Evolutionary conservation across 805 yeast species (phyloP).

Genomic region (Lipomyces mesembrius): DNA sequence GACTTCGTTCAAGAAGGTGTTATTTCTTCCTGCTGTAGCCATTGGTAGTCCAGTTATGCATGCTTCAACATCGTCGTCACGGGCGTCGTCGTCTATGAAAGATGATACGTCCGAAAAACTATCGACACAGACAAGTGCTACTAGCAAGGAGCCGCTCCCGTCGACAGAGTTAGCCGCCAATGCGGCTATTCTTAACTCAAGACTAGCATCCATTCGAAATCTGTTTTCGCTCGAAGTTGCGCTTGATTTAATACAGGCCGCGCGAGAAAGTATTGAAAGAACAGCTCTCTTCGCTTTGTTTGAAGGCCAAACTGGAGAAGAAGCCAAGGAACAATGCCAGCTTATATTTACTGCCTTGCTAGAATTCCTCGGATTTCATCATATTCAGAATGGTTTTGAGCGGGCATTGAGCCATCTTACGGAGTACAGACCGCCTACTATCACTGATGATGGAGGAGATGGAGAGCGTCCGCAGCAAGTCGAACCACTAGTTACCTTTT

Average conservation of each 20-base stretch:
- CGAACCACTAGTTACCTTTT: conserved; percentile 83
- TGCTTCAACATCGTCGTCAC: conserved; percentile 16
- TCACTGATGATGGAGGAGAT: conserved; percentile 33
- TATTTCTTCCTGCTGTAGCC: conserved; percentile 46
- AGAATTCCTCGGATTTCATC: conserved; percentile 66
- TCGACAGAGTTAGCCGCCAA: conserved; percentile 77
- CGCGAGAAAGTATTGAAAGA: conserved; percentile 65
- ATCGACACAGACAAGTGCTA: conserved; percentile 2
- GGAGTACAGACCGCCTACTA: conserved; percentile 64
- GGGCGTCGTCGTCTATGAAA: conserved; percentile 16
- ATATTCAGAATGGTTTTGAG: conserved; percentile 81
- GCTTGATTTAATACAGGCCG: conserved; percentile 68
- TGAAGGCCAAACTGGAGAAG: conserved; percentile 44
- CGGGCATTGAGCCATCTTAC: conserved; percentile 74
- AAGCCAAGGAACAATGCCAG: conserved; percentile 56
- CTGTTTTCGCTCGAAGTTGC: conserved; percentile 83
- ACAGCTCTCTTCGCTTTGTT: conserved; percentile 53
- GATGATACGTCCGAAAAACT: conserved; percentile 24
- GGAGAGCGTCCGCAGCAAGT: conserved; percentile 28
- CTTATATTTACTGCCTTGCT: conserved; percentile 72
- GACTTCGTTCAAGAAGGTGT: conserved; percentile 56
- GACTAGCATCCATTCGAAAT: conserved; percentile 73
- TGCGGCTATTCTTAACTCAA: conserved; percentile 73
- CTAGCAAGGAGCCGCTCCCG: conserved; percentile 42
- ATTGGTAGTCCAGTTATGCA: conserved; percentile 23